Base-by-base conservation (phyloP, 2,329 filamentous ascomycete species). In the Aspergillus novofumigatus region DNA sequence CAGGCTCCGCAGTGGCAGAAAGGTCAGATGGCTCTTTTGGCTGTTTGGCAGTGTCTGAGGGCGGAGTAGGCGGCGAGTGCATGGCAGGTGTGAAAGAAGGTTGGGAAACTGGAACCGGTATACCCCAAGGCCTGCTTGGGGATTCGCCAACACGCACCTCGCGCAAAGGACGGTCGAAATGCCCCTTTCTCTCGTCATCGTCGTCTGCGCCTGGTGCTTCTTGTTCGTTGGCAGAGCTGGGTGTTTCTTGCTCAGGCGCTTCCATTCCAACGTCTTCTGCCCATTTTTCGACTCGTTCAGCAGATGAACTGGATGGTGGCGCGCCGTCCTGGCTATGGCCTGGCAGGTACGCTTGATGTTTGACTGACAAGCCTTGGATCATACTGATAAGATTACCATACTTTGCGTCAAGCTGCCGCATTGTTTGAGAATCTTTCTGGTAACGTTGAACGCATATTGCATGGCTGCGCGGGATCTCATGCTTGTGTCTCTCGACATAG, bases 401-500 rank as follows among this genome's bases (percentile, higher is more conserved):
- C 73, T 97, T 97, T 61, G 91, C 91, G 72, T 97, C 93, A 55
- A 97, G 81, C 74, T 95, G 90, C 63, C 86, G 86, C 69, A 96
- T 90, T 68, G 92, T 90, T 61, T 89, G 84, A 65, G 93, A 88
- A 68, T 92, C 93, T 73, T 86, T 88, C 75, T 96, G 91, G 71
- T 96, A 96, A 56, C 92, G 85, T 68, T 90, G 87, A 59, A 97
- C 86, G 73, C 93, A 97, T 48, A 97, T 85, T 71, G 95, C 91
- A 75, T 97, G 93, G 71, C 92, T 97, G 66, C 93, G 86, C 9
- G 93, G 93, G 54, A 97, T 84, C 73, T 96, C 90, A 75, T 97
- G 92, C 73, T 97, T 97, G 78, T 97, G 92, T 53, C 87, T 92
- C 72, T 97, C 91, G 68, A 97, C 91, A 72, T 96, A 97, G 68